Conservation (phyloP, 2,329 filamentous ascomycete genomes). For the Verticillium albo-atrum region DNA sequence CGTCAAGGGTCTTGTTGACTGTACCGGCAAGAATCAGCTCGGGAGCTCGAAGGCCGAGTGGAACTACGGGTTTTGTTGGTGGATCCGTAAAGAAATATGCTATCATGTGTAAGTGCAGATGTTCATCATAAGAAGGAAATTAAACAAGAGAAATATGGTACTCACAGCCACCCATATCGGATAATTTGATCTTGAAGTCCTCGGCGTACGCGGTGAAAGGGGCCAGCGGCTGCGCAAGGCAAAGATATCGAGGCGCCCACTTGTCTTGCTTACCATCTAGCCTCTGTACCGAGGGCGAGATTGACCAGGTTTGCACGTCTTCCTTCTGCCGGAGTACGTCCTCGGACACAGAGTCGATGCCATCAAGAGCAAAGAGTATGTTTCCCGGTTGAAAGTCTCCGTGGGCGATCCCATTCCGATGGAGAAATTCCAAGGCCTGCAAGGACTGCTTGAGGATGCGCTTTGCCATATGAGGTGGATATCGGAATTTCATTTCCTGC, state of each 20-base stretch:
- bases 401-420: conserved; percentile 32
- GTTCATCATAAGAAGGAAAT: background rate
- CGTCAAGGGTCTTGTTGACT: conserved; percentile 16
- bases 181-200: conserved; percentile 23
- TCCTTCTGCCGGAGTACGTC: conserved; percentile 18
- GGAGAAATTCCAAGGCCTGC: conserved; percentile 29
- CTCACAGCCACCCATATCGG: conserved; percentile 23
- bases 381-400: conserved; percentile 34
- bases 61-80: conserved; percentile 15
- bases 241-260: conserved; percentile 25
- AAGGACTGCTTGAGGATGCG: conserved; percentile 32
- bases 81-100: conserved; percentile 21
- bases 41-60: conserved; percentile 20
- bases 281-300: conserved; percentile 21
- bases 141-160: conserved; percentile 6
- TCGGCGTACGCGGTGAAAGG: conserved; percentile 14
- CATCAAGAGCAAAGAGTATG: conserved; percentile 26
- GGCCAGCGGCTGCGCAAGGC: conserved; percentile 18
- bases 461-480: conserved; percentile 34
- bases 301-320: conserved; percentile 14
- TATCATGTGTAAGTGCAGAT: conserved; percentile 7
- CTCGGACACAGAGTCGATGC: conserved; percentile 19
- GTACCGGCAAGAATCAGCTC: conserved; percentile 20
- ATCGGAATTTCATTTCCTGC: conserved; percentile 23
- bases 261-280: conserved; percentile 23